Evolutionary conservation across 2,329 filamentous ascomycete genomes (phyloP).

Genomic region (Ophiocordyceps camponoti-floridani): DNA sequence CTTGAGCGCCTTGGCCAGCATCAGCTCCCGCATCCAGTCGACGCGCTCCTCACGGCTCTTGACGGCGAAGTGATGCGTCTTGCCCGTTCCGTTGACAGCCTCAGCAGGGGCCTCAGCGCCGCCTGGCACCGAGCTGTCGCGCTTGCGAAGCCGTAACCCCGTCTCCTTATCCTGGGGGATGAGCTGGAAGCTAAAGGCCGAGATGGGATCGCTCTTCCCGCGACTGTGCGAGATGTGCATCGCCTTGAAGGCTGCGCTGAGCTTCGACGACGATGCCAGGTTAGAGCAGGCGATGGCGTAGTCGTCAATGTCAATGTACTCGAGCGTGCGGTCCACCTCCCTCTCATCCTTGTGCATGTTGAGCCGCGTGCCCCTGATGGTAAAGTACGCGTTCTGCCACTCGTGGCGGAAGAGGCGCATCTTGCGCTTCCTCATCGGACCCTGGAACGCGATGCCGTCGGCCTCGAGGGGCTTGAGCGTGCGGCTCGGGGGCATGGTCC

Average conservation of each 20-base stretch:
- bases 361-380: conserved; percentile 56
- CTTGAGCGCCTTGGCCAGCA: conserved; percentile 75
- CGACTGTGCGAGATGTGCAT: conserved; percentile 42
- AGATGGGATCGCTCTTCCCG: conserved; percentile 38
- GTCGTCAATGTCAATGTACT: conserved; percentile 76
- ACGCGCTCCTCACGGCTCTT: conserved; percentile 76
- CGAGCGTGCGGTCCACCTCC: conserved; percentile 39
- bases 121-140: conserved; percentile 27
- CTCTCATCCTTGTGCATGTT: conserved; percentile 54
- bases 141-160: conserved; percentile 32
- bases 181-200: conserved; percentile 71
- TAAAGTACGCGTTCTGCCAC: conserved; percentile 86
- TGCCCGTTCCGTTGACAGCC: conserved; percentile 45
- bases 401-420: conserved; percentile 79
- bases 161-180: conserved; percentile 46
- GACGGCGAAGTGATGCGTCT: conserved; percentile 90
- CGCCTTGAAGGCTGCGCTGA: conserved; percentile 74
- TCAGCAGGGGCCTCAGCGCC: conserved; percentile 16
- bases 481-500: conserved; percentile 20
- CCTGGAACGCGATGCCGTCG: conserved; percentile 50
- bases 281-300: conserved; percentile 76
- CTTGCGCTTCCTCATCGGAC: conserved; percentile 89
- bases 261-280: conserved; percentile 57
- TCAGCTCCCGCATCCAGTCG: conserved; percentile 91
- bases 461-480: conserved; percentile 8